A percentile compares a stretch with the other conserved stretches of the same genome.
phyloP scores from a whole-genome alignment of 495 filamentous ascomycete species.

The Annulohypoxylon bovei region DNA sequence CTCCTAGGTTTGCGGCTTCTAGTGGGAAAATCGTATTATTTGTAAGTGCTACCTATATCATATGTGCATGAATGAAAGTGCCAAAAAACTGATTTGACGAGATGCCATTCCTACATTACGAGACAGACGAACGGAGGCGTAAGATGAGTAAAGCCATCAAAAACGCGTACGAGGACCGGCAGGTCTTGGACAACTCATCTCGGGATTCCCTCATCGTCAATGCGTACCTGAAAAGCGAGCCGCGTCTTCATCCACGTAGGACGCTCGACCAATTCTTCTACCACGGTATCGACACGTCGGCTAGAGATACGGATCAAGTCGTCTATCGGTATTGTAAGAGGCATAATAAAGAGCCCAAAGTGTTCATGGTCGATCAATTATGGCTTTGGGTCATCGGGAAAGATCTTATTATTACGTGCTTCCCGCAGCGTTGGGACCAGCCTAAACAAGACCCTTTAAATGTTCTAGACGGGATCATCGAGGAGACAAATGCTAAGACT shows the following conservation, averaged over 20 bases:
- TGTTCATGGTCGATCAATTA: constrained; percentile 80
- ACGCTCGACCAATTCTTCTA: constrained; percentile 79
- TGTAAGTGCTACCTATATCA: constrained; percentile 36
- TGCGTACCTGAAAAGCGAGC: constrained; percentile 66
- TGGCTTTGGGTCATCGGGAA: constrained; percentile 77
- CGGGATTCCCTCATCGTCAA: constrained; percentile 72
- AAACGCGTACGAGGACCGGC: constrained; percentile 47
- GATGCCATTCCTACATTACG: constrained; percentile 77
- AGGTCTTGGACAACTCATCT: constrained; percentile 41
- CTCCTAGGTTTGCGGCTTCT: constrained; percentile 33
- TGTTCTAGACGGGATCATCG: constrained; percentile 73
- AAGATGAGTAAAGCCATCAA: constrained; percentile 70
- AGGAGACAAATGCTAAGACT: constrained; percentile 76
- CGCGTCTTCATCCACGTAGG: constrained; percentile 71
- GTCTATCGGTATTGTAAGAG: constrained; percentile 70
- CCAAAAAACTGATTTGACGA: constrained; percentile 29
- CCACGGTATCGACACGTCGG: constrained; percentile 73
- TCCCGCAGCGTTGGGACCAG: constrained; percentile 76
- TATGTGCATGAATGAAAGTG: background rate
- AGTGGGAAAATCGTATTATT: constrained; percentile 67
- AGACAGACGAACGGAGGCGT: constrained; percentile 64
- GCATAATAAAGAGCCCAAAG: constrained; percentile 64
- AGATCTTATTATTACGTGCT: constrained; percentile 71
- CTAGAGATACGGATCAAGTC: constrained; percentile 74
- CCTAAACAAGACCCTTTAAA: constrained; percentile 75